phyloP scores from a whole-genome alignment of 192 early-diverging fungal species.

The Umbelopsis ramanniana region DNA sequence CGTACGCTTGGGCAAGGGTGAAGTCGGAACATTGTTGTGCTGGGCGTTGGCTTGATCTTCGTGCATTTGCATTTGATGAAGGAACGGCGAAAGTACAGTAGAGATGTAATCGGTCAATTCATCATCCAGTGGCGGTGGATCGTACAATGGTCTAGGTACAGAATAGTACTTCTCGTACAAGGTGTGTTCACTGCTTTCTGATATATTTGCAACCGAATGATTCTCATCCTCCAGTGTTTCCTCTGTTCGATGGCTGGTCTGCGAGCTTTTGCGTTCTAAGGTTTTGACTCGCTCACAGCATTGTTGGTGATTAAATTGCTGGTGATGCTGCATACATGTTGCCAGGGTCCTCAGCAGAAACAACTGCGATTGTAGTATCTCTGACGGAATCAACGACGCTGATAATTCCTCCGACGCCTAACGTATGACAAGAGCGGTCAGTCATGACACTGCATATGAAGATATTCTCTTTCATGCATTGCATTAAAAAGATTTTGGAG shows the following conservation, averaged over 20 bases:
- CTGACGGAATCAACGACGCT: conserved; percentile 33
- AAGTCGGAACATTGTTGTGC: conserved; percentile 24
- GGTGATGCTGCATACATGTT: conserved; percentile 79
- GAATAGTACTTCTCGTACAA: conserved; percentile 8
- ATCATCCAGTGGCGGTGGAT: conserved; percentile 79
- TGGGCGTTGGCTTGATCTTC: conserved; percentile 35
- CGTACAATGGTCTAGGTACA: conserved; percentile 36
- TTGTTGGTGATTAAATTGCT: not conserved
- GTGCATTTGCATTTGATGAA: conserved; percentile 46
- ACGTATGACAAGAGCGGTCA: not conserved
- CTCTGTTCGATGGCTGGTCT: conserved; percentile 3
- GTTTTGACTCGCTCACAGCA: not conserved
- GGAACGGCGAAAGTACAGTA: conserved; percentile 57
- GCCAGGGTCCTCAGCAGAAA: conserved; percentile 83
- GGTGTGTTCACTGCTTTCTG: conserved; percentile 13
- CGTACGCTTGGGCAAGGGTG: conserved; percentile 34
- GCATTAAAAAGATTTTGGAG: not conserved
- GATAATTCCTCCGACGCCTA: conserved; percentile 21
- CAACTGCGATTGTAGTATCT: conserved; percentile 75
- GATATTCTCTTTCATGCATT: not conserved
- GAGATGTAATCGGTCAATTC: conserved; percentile 65
- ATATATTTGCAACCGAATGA: not conserved
- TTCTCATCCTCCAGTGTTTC: not conserved
- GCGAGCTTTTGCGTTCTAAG: not conserved
- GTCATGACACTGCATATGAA: not conserved